phyloP scores from a whole-genome alignment of 257 asterid species.

The Solanum sejunctum region DNA sequence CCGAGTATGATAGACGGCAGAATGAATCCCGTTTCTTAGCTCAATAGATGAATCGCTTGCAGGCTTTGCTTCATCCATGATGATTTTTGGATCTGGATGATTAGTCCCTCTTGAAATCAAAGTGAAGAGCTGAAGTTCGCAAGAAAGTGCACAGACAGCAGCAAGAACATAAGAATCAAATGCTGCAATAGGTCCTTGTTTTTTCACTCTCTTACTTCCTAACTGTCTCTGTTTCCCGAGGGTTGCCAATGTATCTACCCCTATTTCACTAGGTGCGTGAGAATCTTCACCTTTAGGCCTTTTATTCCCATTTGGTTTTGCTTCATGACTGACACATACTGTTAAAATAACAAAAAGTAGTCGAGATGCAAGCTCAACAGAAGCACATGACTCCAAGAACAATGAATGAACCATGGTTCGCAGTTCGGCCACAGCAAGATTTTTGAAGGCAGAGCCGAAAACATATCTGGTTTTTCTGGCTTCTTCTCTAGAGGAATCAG shows the following conservation, averaged over 20 bases:
- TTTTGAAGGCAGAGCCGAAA: constrained; percentile 82
- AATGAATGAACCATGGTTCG: constrained; percentile 96
- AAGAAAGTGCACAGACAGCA: constrained; percentile 92
- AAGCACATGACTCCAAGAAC: constrained; percentile 80
- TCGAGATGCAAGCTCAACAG: constrained; percentile 91
- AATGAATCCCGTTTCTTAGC: constrained; percentile 52
- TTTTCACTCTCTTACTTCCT: constrained; percentile 41
- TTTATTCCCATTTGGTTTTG: constrained; percentile 73
- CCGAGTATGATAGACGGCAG: constrained; percentile 85
- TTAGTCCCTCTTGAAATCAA: constrained; percentile 53
- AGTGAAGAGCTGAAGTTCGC: constrained; percentile 90
- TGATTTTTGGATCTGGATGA: constrained; percentile 18
- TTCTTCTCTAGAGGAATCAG: constrained; percentile 77
- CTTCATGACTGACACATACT: constrained; percentile 96
- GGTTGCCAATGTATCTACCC: constrained; percentile 24
- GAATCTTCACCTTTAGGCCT: constrained; percentile 48
- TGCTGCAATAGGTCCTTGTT: constrained; percentile 91
- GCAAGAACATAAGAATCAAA: constrained; percentile 97
- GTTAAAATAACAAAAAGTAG: constrained; percentile 92
- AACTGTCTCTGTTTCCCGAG: constrained; percentile 24
- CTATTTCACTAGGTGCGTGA: constrained; percentile 20
- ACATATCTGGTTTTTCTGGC: constrained; percentile 62
- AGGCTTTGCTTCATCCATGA: constrained; percentile 24
- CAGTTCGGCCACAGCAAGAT: constrained; percentile 93
- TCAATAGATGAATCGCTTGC: constrained; percentile 34